Base-by-base conservation (phyloP, 345 rosid species). In the Sonneratia alba region DNA sequence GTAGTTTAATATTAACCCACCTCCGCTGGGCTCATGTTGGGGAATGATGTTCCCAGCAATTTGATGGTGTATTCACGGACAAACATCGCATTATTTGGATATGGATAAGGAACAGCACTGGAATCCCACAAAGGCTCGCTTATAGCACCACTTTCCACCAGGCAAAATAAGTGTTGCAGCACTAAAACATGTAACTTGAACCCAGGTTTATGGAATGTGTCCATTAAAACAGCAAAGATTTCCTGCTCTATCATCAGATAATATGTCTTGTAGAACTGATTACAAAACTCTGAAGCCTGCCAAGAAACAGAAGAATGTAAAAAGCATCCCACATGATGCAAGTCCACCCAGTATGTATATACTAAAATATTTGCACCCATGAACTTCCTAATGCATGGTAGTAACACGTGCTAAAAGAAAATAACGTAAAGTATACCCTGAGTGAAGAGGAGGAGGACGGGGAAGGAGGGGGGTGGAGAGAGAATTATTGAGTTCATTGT, bases 191-290 rank as follows among this genome's bases (percentile, higher is more conserved):
- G 99, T 81, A 95, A 78, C 91, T 95, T 95, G 87, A 95, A 95
- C 70, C 99, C 99, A 75, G 99, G 99, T 80, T 95, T 95, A 76
- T 95, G 99, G 74, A 95, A 95, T 8, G 99, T 95, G 77, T 95
- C 98, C 0, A 98, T 90, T 81, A 95, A 81, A 67, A 95, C 99
- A 0, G 94, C 97, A 84, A 95, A 95, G 74, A 86, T 95, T 79
- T 95, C 99, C 82, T 92, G 98, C 88, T 92, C 99, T 70, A 87
- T 87, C 43, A 84, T 77, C 83, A 89, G 63, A 73, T 79, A 87
- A 76, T 89, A 89, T 7, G 89, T 79, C 66, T 76, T 79, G 76
- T 83, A 89, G 85, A 96, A 96, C 74, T 96, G 98, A 79, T 92
- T 89, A 70, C 98, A 91, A 77, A 91, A 96, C 72, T 86, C 45